Base-by-base conservation (phyloP, 2,329 filamentous ascomycete species). In the Didymella keratinophila region DNA sequence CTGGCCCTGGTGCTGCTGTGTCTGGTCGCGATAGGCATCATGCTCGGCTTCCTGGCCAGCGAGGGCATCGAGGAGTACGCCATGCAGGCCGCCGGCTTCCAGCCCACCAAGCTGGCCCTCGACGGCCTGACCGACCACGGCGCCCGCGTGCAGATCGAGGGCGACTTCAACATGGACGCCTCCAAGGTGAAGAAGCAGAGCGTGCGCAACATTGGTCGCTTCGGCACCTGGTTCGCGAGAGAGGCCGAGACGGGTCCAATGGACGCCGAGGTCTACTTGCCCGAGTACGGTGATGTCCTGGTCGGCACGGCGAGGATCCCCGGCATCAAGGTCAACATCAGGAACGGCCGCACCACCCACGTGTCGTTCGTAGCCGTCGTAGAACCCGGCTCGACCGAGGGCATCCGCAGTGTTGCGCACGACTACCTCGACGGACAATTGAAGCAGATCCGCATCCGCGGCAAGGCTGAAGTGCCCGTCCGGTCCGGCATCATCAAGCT, bases 361-460 rank as follows among this genome's bases (percentile, higher is more conserved):
- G 81, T 98, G 56, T 91, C 97, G 69, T 88, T 98, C 67, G 78
- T 95, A 53, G 86, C 90, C 41, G 88, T 95, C 61, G 78, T 98
- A 37, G 80, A 84, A 36, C 89, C 92, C 25, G 93, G 93, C 28
- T 86, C 93, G 69, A 80, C 91, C 14, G 87, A 93, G 53, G 89
- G 88, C 6, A 87, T 97, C 66, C 88, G 91, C 59, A 85, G 84
- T 58, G 85, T 98, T 62, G 92, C 91, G 45, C 92, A 95, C 74
- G 90, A 97, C 75, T 98, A 92, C 88, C 80, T 99, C 60, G 87
- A 91, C 52, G 93, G 93, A 37, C 88, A 87, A 52, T 80, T 98
- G 57, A 84, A 87, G 11, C 82, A 84, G 56, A 79, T 99, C 56
- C 86, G 85, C 60, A 80, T 98, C 14, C 83, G 88, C 53, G 94